Conservation (phyloP, 2,329 filamentous ascomycete species). For the Cladosporium sp. region DNA sequence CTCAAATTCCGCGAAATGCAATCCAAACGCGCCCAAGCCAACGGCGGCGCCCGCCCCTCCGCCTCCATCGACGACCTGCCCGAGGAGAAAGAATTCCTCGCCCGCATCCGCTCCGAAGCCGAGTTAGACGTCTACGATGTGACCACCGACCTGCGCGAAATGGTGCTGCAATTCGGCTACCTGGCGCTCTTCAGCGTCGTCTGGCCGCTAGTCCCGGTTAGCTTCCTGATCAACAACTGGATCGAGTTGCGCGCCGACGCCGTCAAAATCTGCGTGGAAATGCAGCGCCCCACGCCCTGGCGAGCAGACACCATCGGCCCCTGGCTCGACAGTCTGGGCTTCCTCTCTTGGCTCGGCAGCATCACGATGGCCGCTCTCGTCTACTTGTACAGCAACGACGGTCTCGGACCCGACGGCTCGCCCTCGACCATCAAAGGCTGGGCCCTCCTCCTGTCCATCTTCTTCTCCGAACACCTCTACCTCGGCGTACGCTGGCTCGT, state of each 20-base stretch:
- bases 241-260: conserved; percentile 89
- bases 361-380: conserved; percentile 83
- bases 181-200: conserved; percentile 86
- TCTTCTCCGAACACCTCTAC: conserved; percentile 86
- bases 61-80: conserved; percentile 59
- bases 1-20: conserved; percentile 75
- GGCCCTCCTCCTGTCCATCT: conserved; percentile 74
- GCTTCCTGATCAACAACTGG: conserved; percentile 94
- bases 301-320: conserved; percentile 91
- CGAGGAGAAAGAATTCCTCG: conserved; percentile 76
- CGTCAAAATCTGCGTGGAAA: conserved; percentile 86
- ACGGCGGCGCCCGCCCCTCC: conserved; percentile 41
- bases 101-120: conserved; percentile 76
- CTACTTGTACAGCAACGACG: conserved; percentile 75
- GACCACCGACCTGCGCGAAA: conserved; percentile 84
- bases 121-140: conserved; percentile 84
- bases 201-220: conserved; percentile 88
- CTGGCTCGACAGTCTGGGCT: conserved; percentile 79
- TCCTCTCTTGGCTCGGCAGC: conserved; percentile 91
- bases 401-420: conserved; percentile 60
- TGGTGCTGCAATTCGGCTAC: conserved; percentile 81
- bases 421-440: conserved; percentile 70
- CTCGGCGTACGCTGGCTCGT: conserved; percentile 72
- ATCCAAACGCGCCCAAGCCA: conserved; percentile 53
- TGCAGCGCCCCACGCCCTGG: conserved; percentile 84